Evolutionary conservation across 768 basidiomycete genomes (phyloP), one percentile per base, ranked within the genome.

Genomic region (Antrodiella citrinella): DNA sequence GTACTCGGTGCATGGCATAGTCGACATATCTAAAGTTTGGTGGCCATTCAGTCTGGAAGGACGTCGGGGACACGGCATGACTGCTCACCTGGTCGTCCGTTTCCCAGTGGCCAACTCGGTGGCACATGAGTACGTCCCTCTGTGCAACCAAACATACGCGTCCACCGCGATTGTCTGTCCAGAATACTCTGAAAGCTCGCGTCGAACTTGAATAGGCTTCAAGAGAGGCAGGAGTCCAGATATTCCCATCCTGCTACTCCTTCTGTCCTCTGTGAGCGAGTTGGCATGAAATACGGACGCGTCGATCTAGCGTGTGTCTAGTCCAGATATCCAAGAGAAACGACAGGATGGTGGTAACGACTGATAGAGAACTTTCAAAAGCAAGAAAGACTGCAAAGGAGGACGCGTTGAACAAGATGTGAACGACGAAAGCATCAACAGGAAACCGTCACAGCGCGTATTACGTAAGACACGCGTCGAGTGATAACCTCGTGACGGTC

Each of bases 81-180:
- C n/a, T n/a, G 70, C 85, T 71, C 59, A 95, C 93, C 84, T 94
- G 51, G 77, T 80, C 0, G 94, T 95, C 49, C 66, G 69, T 65
- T 81, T 85, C 13, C 92, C 92, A 0, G 82, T 88, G 10, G 91
- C 93, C 41, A 99, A 67, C 54, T 97, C 92, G 10, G 86, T 80
- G 43, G 95, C 87, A 69, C 96, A 99, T 0, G 86, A 75, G 63
- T 88, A 92, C 4, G 89, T 81, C 5, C 93, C 95, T 59, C 84
- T 80, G 61, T 93, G 91, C 35, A 94, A 71, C 91, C 91, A 93
- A 50, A 92, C 93, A 65, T 99, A 99, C 39, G 84, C 94, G 70
- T 98, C 95, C 38, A 98, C 84, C 0, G 90, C 95, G 26, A 98
- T 68, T 2, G 84, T 90, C 63, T 92, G 81, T 12, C 90, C 92